Evolutionary conservation across 148 eudicot genomes (phyloP).

Genomic region (Rhododendron henanense): DNA sequence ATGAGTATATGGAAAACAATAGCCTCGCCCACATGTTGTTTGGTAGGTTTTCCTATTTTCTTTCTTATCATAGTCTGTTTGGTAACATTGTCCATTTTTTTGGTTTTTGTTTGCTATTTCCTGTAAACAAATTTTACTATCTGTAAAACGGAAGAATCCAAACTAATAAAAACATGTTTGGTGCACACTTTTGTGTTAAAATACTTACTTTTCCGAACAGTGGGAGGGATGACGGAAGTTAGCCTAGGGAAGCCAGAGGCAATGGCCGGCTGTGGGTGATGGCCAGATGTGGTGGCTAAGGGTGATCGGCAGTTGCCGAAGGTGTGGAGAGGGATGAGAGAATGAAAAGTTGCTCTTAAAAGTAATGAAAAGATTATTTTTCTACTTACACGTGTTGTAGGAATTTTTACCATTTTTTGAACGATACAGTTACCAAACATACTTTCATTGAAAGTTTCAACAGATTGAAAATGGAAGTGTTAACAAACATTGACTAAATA

Average conservation of each 20-base stretch:
- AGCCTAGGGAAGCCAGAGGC: neutral
- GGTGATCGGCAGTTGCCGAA: neutral
- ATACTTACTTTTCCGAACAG: neutral
- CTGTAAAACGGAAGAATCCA: neutral
- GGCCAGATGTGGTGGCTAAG: neutral
- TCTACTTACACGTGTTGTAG: neutral
- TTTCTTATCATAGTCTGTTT: neutral
- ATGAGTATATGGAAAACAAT: slow-evolving; percentile 50
- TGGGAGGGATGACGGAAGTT: neutral
- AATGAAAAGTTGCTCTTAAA: neutral
- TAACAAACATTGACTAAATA: neutral
- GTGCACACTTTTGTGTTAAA: neutral
- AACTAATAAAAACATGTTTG: neutral
- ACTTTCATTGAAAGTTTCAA: neutral
- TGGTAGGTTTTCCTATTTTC: slow-evolving; percentile 14
- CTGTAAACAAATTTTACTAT: neutral
- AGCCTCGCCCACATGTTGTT: slow-evolving; percentile 41
- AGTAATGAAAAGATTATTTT: neutral
- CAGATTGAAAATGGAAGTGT: neutral
- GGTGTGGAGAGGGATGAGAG: neutral
- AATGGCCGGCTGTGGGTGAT: neutral
- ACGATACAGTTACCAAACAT: neutral
- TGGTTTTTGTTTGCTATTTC: neutral
- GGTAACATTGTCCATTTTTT: neutral
- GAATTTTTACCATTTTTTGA: neutral